phyloP scores from a whole-genome alignment of 2,329 filamentous ascomycete genomes.

The Aureobasidium sp. region DNA sequence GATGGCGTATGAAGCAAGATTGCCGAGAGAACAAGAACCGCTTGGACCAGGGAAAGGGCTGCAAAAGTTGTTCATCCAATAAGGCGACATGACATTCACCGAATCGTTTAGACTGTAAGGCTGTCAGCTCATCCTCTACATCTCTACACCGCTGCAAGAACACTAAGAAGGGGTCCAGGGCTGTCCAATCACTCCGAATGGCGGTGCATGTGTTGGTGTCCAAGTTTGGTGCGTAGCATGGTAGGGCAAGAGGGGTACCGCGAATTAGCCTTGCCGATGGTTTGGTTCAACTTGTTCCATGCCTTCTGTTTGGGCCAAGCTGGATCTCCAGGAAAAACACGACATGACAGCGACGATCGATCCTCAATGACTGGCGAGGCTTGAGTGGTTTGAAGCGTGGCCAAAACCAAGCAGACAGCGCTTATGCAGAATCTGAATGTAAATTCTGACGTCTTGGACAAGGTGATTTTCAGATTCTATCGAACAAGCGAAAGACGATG shows the following conservation, averaged over 20 bases:
- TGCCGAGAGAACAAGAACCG: slow-evolving; percentile 35
- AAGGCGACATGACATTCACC: slow-evolving; percentile 21
- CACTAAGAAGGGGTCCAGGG: neutral
- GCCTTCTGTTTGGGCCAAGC: slow-evolving; percentile 42
- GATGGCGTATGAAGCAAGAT: slow-evolving; percentile 29
- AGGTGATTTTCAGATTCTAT: neutral
- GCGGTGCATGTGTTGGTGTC: neutral
- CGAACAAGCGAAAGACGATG: neutral
- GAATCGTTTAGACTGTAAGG: neutral
- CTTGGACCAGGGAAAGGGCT: slow-evolving; percentile 30
- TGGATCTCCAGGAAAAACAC: slow-evolving; percentile 38
- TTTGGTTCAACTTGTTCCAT: slow-evolving; percentile 45
- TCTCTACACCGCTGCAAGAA: neutral
- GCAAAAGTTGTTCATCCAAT: slow-evolving; percentile 31
- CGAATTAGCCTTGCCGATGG: slow-evolving; percentile 44
- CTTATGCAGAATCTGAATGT: neutral
- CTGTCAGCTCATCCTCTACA: neutral
- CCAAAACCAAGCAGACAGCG: neutral
- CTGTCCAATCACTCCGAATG: neutral
- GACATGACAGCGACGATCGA: neutral
- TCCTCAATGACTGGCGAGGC: neutral
- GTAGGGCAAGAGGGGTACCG: slow-evolving; percentile 42
- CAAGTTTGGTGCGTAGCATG: neutral
- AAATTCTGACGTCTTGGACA: neutral
- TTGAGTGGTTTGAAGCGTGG: neutral